phyloP scores from a whole-genome alignment of 2,329 filamentous ascomycete species.

The Epichloe gansuensis region DNA sequence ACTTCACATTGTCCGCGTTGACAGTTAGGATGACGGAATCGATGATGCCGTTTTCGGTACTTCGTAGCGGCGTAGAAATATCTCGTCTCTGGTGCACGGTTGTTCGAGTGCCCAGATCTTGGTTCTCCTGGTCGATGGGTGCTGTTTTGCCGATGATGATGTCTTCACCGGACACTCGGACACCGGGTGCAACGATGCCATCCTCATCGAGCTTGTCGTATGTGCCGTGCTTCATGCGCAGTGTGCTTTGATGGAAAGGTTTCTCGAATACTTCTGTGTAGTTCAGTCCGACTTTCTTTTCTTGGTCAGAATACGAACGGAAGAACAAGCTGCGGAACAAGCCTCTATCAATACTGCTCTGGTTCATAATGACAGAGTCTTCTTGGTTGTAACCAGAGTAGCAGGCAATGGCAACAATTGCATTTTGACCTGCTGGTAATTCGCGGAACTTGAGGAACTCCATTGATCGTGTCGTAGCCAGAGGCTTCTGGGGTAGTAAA shows the following conservation, averaged over 20 bases:
- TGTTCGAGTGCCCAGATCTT: conserved; percentile 86
- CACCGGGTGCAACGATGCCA: conserved; percentile 85
- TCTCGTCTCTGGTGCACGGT: conserved; percentile 87
- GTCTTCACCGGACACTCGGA: conserved; percentile 91
- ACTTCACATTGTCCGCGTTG: conserved; percentile 85
- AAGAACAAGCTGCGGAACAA: conserved; percentile 97
- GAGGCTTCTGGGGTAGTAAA: conserved; percentile 96
- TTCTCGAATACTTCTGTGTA: conserved; percentile 94
- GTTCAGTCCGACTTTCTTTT: conserved; percentile 91
- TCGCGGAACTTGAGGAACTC: conserved; percentile 98
- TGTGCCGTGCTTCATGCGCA: conserved; percentile 86
- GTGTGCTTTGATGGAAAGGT: conserved; percentile 74
- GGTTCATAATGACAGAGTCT: conserved; percentile 99
- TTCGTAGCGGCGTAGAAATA: conserved; percentile 86
- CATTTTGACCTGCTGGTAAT: conserved; percentile 91
- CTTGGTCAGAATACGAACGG: conserved; percentile 91
- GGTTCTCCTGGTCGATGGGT: conserved; percentile 81
- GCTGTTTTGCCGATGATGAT: conserved; percentile 99
- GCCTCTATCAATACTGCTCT: conserved; percentile 95
- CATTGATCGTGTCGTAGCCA: conserved; percentile 95
- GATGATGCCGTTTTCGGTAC: conserved; percentile 93
- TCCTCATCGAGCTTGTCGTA: conserved; percentile 98
- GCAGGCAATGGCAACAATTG: conserved; percentile 92
- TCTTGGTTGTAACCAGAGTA: conserved; percentile 99
- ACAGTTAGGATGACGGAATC: conserved; percentile 91